phyloP scores from a whole-genome alignment of 73 alveolate species.

The Blepharisma stoltei region DNA sequence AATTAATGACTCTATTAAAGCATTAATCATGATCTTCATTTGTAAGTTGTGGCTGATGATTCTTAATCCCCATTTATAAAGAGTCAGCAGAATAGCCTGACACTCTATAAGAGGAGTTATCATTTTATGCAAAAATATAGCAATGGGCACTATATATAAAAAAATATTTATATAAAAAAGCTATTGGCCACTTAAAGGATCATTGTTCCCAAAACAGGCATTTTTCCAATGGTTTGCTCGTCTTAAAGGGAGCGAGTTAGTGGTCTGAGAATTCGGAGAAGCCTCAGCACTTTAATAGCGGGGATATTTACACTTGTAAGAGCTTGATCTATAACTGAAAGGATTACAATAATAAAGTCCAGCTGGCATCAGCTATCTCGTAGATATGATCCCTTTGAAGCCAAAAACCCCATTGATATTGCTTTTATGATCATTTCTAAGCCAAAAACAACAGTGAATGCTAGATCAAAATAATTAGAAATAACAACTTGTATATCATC shows the following conservation, averaged over 20 bases:
- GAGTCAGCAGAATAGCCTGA: too few relatives aligned
- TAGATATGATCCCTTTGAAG: slow-evolving; percentile 79
- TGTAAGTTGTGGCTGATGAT: slow-evolving; percentile 77
- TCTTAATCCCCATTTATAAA: too few relatives aligned
- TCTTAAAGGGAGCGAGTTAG: too few relatives aligned
- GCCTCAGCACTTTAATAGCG: slow-evolving; percentile 76
- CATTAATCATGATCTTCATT: slow-evolving; percentile 80
- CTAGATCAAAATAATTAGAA: slow-evolving; percentile 49
- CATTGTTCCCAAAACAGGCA: too few relatives aligned
- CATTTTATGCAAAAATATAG: too few relatives aligned
- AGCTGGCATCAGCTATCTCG: slow-evolving; percentile 92
- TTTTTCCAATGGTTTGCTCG: too few relatives aligned
- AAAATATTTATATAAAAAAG: too few relatives aligned
- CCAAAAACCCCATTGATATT: slow-evolving; percentile 87
- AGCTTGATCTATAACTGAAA: slow-evolving; percentile 77
- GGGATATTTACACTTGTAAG: slow-evolving; percentile 59
- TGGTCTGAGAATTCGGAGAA: slow-evolving; percentile 87
- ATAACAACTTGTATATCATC: slow-evolving; percentile 32
- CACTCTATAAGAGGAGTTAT: too few relatives aligned
- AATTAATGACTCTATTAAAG: slow-evolving; percentile 80
- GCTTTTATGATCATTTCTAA: slow-evolving; percentile 77
- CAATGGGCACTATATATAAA: too few relatives aligned
- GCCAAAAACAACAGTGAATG: slow-evolving; percentile 76
- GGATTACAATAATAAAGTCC: slow-evolving; percentile 89
- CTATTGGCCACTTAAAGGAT: too few relatives aligned